Evolutionary conservation across 108 stramenopile species (phyloP), one percentile per base, ranked within the genome.

Genomic region (Craspedostauros australis): DNA sequence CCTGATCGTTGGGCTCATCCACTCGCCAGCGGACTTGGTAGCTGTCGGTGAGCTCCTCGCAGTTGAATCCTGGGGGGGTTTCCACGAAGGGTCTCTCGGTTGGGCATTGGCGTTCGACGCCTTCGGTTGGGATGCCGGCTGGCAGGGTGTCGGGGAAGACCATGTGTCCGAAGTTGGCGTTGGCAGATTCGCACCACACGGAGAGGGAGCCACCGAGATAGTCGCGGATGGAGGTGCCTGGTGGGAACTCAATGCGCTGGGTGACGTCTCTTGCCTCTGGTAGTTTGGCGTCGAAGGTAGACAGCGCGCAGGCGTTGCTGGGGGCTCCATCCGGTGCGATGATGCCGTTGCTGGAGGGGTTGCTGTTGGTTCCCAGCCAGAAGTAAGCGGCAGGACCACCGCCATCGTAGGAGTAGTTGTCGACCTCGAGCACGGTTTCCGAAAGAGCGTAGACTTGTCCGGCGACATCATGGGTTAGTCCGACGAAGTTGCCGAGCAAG

Each of bases 11-110:
- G 30, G 36, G 37, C 12, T 23, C 51, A 11, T 54, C 40, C 14
- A 63, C 47, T 24, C 45, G 54, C 62, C 62, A 63, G 12, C 62
- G 42, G 6, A 63, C 39, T 54, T 63, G 62, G 43, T 33, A 55
- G 18, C 54, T 42, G 8, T 63, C 62, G 38, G 43, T 46, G 23
- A 63, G 39, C 29, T 38, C 40, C 32, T 63, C 62, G 41, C 62
- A 63, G 31, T 63, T 63, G 53, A 54, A 63, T 23, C 54, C 62
- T 45, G 54, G 41, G 5, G 62, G 62, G 34, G 16, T 38, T 18
- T 5, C 52, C 2, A 20, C 46, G 15, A 9, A n/a, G 20, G 11
- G 31, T 7, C 9, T 48, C 1, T 8, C 7, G 18, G 45, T 45
- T 26, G 25, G 16, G 30, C 53, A 63, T 27, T 53, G 29, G n/a